These are phyloP conservation scores for Barnettozyma hawaiiensis DNA, from an alignment of 1,139 yeast genomes.

Conservation along the genomic window DNA sequence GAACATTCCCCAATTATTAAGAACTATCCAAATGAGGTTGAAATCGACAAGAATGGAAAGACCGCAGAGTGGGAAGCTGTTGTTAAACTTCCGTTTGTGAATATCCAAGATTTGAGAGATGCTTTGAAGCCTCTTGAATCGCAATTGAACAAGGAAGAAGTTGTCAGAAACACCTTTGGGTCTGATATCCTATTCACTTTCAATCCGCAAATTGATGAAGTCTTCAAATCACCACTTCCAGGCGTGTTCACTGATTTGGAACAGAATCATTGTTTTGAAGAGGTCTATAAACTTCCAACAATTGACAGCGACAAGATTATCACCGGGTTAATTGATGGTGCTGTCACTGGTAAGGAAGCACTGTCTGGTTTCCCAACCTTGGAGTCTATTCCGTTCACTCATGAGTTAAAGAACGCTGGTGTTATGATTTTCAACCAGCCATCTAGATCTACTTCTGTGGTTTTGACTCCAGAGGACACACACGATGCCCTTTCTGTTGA, in stretches of 20 bases:
- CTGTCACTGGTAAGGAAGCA: slow-evolving; percentile 60
- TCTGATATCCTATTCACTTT: slow-evolving; percentile 57
- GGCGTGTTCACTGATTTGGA: slow-evolving; percentile 73
- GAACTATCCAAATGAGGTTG: slow-evolving; percentile 87
- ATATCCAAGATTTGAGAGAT: slow-evolving; percentile 63
- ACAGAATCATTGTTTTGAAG: slow-evolving; percentile 71
- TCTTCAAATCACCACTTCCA: slow-evolving; percentile 75
- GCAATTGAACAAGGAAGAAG: slow-evolving; percentile 63
- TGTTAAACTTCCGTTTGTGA: slow-evolving; percentile 90
- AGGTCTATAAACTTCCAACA: slow-evolving; percentile 45
- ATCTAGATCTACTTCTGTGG: slow-evolving; percentile 75
- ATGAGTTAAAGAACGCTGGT: slow-evolving; percentile 51
- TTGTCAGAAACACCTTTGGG: slow-evolving; percentile 69
- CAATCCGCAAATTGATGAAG: slow-evolving; percentile 69
- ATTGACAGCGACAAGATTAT: slow-evolving; percentile 41
- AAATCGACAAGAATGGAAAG: slow-evolving; percentile 88
- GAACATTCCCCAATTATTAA: slow-evolving; percentile 82
- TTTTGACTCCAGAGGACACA: slow-evolving; percentile 54
- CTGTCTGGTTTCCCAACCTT: slow-evolving; percentile 91
- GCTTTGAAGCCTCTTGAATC: slow-evolving; percentile 65
- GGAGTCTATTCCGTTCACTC: slow-evolving; percentile 57
- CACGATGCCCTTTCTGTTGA: slow-evolving; percentile 42
- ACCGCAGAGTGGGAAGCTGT: slow-evolving; percentile 98
- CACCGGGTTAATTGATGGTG: slow-evolving; percentile 64
- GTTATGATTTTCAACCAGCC: slow-evolving; percentile 82